Base-by-base conservation (phyloP, 495 filamentous ascomycete species). In the Podospora comata region DNA sequence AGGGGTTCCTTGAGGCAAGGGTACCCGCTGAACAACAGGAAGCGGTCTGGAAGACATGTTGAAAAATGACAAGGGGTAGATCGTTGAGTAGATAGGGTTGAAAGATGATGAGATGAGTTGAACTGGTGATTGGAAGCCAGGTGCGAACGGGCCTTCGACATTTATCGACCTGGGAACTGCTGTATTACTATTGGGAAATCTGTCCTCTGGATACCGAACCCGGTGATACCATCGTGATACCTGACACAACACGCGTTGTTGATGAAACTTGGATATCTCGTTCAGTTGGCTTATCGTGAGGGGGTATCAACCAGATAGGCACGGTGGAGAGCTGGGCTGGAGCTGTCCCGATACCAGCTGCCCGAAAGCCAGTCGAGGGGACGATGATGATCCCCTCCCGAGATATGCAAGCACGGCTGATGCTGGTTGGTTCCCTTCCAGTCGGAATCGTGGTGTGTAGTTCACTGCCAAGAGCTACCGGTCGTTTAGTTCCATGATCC, bases 1-100 rank as follows among this genome's bases (percentile, higher is more conserved):
- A 20, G 62, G 56, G 55, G 70, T 60, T 2, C 70, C 70, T 18
- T 59, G 34, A 19, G 67, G 67, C n/a, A 69, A 11, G 23, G 67
- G 62, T 11, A 69, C 20, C 9, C 56, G 19, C 44, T 69, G 28
- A 48, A 69, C 19, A 44, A 69, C 34, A 60, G 66, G 28, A 23
- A 62, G 23, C 63, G 54, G 48, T 9, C 27, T 63, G 61, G 28
- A 61, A 15, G 56, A 18, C 27, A 44, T 20, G 13, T 39, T 39
- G 27, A 32, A 5, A 16, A 32, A 16, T 48, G 18, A 19, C n/a
- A 18, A 44, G 34, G 61, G 60, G 9, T 32, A 20, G 26, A 34
- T 7, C 32, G 60, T 27, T n/a, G 60, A 26, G 60, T 32, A 32
- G 27, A 7, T 16, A 34, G 30, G 60, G 18, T 9, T 59, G 56